Percentiles rank a stretch among this genome's conserved stretches.
Evolutionary conservation across 2,329 filamentous ascomycete genomes (phyloP).

Genomic region (Aspergillus phoenicis): DNA sequence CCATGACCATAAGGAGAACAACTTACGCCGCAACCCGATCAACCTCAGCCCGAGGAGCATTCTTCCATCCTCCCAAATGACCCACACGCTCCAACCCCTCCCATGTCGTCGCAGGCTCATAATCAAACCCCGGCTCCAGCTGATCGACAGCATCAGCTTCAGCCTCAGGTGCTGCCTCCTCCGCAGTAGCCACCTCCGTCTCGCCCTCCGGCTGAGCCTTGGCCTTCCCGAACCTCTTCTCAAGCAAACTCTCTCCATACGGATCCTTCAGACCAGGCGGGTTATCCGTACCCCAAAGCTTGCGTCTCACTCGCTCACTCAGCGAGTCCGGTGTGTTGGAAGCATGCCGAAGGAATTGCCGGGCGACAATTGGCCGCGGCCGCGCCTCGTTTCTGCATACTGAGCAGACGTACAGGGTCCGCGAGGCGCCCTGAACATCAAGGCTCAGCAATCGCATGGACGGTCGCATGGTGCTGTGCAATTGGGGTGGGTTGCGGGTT

Average conservation of each 20-base stretch:
- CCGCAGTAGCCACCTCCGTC: conserved; percentile 16
- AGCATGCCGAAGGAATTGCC: conserved; percentile 41
- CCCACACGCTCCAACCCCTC: conserved; percentile 59
- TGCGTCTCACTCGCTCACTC: conserved; percentile 50
- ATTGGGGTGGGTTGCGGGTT: too few relatives aligned
- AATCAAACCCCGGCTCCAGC: conserved; percentile 31
- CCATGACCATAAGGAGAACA: too few relatives aligned
- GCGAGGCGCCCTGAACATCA: conserved; percentile 34
- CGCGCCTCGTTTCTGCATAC: conserved; percentile 42
- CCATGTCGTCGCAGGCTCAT: conserved; percentile 54
- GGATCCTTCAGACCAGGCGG: conserved; percentile 54
- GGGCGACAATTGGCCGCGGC: conserved; percentile 35
- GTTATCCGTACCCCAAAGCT: conserved; percentile 54
- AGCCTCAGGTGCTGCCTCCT: conserved; percentile 15
- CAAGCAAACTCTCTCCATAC: conserved; percentile 46
- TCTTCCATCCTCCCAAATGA: conserved; percentile 46
- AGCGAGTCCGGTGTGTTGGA: conserved; percentile 39
- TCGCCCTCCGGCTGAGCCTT: conserved; percentile 20
- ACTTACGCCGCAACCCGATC: conserved; percentile 50
- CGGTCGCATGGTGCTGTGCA: conserved; percentile 37
- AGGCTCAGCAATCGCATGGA: conserved; percentile 41
- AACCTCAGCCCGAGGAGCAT: conserved; percentile 37
- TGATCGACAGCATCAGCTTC: conserved; percentile 1
- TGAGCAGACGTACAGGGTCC: conserved; percentile 43
- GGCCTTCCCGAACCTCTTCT: conserved; percentile 28